These are phyloP conservation scores for Dioscorea zingiberensis DNA, from an alignment of 106 monocot genomes.

Conservation along the genomic window DNA sequence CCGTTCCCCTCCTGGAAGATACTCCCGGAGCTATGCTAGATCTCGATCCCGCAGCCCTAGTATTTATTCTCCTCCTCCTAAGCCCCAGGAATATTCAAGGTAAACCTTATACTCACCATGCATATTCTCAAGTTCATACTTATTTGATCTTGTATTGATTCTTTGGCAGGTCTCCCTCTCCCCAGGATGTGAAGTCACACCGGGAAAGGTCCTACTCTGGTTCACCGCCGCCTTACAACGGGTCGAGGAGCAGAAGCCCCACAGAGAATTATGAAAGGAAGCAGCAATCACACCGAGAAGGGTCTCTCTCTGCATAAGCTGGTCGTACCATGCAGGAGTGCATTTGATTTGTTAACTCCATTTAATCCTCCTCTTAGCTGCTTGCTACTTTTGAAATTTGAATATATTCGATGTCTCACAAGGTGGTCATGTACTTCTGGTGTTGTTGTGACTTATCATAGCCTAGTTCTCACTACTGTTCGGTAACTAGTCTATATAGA, in stretches of 20 bases:
- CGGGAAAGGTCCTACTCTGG: constrained; percentile 14
- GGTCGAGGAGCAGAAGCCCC: constrained; percentile 43
- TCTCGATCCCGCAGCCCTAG: background rate
- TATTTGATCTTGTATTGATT: background rate
- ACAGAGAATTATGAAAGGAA: constrained; percentile 13
- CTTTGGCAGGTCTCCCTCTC: constrained; percentile 39
- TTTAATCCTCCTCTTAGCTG: too few species aligned
- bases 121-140: background rate
- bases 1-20: constrained; percentile 19
- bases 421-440: too few species aligned
- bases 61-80: constrained; percentile 16
- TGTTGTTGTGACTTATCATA: too few species aligned
- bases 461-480: too few species aligned
- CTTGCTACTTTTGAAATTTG: too few species aligned
- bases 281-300: constrained; percentile 13
- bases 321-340: too few species aligned
- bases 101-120: background rate
- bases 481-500: too few species aligned
- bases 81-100: constrained; percentile 17
- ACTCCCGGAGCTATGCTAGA: constrained; percentile 7
- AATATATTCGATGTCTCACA: too few species aligned
- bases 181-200: constrained; percentile 3
- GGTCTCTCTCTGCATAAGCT: constrained; percentile 22
- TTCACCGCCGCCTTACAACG: constrained; percentile 34
- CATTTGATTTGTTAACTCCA: too few species aligned